These are phyloP conservation scores for Penicillium digitatum DNA, from an alignment of 2,329 filamentous ascomycete species.

Conservation along the genomic window DNA sequence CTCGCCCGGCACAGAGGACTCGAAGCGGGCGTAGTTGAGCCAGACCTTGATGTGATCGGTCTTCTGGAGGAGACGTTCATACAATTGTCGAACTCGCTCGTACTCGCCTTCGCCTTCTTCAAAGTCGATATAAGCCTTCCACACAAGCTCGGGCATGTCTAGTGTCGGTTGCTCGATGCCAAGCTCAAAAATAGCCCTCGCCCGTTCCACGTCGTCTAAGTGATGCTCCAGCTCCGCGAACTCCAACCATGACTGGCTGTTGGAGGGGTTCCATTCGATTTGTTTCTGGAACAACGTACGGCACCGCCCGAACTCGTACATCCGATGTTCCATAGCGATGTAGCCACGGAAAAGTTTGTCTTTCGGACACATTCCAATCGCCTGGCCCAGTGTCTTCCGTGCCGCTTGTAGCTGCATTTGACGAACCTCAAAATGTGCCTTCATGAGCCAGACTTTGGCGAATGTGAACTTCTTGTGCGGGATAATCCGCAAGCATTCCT, in stretches of 20 bases:
- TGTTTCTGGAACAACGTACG: constrained; percentile 91
- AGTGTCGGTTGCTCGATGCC: constrained; percentile 76
- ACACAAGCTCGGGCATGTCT: constrained; percentile 96
- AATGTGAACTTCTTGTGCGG: constrained; percentile 98
- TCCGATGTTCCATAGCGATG: constrained; percentile 83
- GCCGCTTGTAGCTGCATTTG: constrained; percentile 76
- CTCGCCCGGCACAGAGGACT: constrained; percentile 84
- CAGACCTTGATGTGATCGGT: constrained; percentile 99
- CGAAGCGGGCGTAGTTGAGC: constrained; percentile 98
- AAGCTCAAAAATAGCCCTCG: constrained; percentile 86
- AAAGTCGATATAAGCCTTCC: constrained; percentile 98
- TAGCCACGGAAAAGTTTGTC: constrained; percentile 93
- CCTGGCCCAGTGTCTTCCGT: constrained; percentile 81
- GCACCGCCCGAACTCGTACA: constrained; percentile 91
- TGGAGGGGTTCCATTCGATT: constrained; percentile 84
- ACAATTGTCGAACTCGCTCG: constrained; percentile 72
- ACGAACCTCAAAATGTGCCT: constrained; percentile 87
- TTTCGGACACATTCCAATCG: constrained; percentile 92
- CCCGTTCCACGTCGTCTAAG: constrained; percentile 82
- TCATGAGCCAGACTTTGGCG: constrained; percentile 91
- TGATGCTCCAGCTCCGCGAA: constrained; percentile 91
- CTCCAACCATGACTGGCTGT: constrained; percentile 92
- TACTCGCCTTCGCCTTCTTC: constrained; percentile 95
- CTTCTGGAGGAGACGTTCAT: constrained; percentile 87
- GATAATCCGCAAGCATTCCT: constrained; percentile 78